A percentile compares a stretch with the other conserved stretches of the same genome.
phyloP scores from a whole-genome alignment of 306 rosid genomes.

The Glycine latifolia region DNA sequence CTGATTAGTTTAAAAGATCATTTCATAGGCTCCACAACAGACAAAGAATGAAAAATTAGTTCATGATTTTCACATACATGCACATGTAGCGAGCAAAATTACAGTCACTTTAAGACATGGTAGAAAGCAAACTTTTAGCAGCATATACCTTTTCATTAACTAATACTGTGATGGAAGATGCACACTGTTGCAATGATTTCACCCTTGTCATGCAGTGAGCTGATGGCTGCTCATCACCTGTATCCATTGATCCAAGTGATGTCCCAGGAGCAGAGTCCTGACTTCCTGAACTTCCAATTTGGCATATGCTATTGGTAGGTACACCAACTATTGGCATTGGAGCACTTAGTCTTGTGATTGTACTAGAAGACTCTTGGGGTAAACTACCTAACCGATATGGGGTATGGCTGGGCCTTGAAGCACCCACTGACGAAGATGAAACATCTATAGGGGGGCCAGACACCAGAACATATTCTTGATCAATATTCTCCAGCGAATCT shows the following conservation, averaged over 20 bases:
- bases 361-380: constrained; percentile 56
- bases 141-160: constrained; percentile 78
- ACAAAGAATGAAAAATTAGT: not conserved
- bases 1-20: constrained; percentile 27
- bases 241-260: constrained; percentile 83
- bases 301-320: constrained; percentile 58
- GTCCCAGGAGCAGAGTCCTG: constrained; percentile 92
- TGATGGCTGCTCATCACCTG: constrained; percentile 88
- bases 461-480: constrained; percentile 98
- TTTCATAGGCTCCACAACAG: constrained; percentile 20
- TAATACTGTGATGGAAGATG: constrained; percentile 77
- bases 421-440: constrained; percentile 69
- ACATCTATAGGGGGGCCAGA: constrained; percentile 82
- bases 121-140: constrained; percentile 23
- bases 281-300: constrained; percentile 86
- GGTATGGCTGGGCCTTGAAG: constrained; percentile 70
- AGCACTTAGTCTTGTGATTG: constrained; percentile 64
- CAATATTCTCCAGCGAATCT: constrained; percentile 80
- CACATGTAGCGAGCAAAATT: not conserved
- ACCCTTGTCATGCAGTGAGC: constrained; percentile 77
- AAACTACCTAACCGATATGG: constrained; percentile 63
- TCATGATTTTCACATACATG: constrained; percentile 14
- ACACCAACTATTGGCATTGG: constrained; percentile 81
- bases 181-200: constrained; percentile 85
- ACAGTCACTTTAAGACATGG: not conserved